A percentile compares a stretch with the other conserved stretches of the same genome.
Conservation (phyloP, 257 asterid species). For the Nicotiana tabacum region DNA sequence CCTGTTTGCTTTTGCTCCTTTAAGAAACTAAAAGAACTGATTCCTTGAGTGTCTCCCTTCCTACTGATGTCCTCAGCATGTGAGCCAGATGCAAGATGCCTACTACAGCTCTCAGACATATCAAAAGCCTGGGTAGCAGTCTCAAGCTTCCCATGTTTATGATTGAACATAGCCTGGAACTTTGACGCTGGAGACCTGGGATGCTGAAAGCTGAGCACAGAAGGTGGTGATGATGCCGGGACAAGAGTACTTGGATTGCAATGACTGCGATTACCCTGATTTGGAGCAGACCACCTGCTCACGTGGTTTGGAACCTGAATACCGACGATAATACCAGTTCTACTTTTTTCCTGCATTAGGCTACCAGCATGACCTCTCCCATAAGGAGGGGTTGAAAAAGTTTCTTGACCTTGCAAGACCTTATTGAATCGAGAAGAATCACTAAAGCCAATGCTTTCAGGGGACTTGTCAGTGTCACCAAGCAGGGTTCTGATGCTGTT, state of each 20-base stretch:
- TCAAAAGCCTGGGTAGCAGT: slow-evolving; percentile 24
- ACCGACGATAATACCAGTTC: slow-evolving; percentile 27
- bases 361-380: slow-evolving; percentile 36
- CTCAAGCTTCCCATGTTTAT: slow-evolving; percentile 29
- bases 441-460: slow-evolving; percentile 31
- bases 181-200: slow-evolving; percentile 38
- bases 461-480: slow-evolving; percentile 31
- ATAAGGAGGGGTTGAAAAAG: slow-evolving; percentile 32
- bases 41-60: slow-evolving; percentile 14
- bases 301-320: slow-evolving; percentile 35
- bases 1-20: slow-evolving; percentile 22
- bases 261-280: slow-evolving; percentile 31
- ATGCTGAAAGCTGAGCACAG: slow-evolving; percentile 46
- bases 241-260: slow-evolving; percentile 23
- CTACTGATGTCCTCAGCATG: slow-evolving; percentile 21
- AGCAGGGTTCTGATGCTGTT: slow-evolving; percentile 28
- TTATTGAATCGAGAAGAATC: slow-evolving; percentile 61
- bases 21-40: slow-evolving; percentile 22
- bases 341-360: slow-evolving; percentile 26
- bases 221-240: slow-evolving; percentile 44
- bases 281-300: slow-evolving; percentile 44
- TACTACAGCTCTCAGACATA: slow-evolving; percentile 28
- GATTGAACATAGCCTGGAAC: slow-evolving; percentile 17
- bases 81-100: slow-evolving; percentile 17
- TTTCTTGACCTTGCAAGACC: slow-evolving; percentile 99